Percentiles rank a stretch among this genome's conserved stretches.
Evolutionary conservation across 2,329 filamentous ascomycete genomes (phyloP).

Genomic region (Sphaerulina musiva): DNA sequence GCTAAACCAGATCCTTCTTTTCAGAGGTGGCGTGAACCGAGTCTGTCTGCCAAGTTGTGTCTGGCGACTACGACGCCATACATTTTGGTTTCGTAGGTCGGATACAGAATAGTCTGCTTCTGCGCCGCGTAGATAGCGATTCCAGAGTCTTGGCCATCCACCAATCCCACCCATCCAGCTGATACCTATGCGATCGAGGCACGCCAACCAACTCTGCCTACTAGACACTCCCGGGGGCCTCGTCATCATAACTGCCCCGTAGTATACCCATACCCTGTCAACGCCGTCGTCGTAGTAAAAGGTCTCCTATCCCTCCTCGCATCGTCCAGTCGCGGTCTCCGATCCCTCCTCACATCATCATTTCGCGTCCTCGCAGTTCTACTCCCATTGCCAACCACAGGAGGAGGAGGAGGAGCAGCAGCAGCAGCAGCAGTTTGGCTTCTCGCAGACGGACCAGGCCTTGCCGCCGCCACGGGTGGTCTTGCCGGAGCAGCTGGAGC

Average conservation of each 20-base stretch:
- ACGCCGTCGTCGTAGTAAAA: constrained; percentile 7
- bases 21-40: too few species aligned
- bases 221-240: too few species aligned
- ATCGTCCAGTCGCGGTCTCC: constrained; percentile 1
- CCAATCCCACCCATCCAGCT: too few species aligned
- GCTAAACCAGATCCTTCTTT: too few species aligned
- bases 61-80: too few species aligned
- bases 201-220: too few species aligned
- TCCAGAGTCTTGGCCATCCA: too few species aligned
- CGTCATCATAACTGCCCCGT: background rate
- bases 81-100: too few species aligned
- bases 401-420: background rate
- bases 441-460: background rate
- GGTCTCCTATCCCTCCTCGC: constrained; percentile 4
- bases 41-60: too few species aligned
- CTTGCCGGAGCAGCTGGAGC: background rate
- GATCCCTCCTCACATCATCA: constrained; percentile 2
- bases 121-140: too few species aligned
- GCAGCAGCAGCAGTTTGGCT: background rate
- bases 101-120: too few species aligned
- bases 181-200: too few species aligned
- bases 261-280: background rate
- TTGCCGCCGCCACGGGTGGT: background rate
- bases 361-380: background rate
- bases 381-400: background rate